Base-by-base conservation (phyloP, 192 early-diverging fungal species). In the Dissophora ornata region DNA sequence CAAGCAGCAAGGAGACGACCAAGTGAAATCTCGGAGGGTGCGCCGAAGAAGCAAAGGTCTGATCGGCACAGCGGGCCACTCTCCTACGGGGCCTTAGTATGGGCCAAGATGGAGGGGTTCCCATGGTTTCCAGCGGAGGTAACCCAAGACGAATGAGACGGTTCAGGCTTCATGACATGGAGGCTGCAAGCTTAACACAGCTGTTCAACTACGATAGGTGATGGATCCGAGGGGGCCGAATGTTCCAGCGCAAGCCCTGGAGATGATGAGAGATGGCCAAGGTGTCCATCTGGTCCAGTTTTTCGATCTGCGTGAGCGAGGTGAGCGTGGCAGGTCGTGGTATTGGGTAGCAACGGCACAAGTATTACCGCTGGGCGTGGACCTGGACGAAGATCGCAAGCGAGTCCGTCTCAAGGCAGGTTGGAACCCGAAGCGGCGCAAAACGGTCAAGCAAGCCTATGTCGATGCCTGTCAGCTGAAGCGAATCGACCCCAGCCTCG, bases 71-170 rank as follows among this genome's bases (percentile, higher is more conserved):
- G 57, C 24, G 36, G 33, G 32, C 53, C 29, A 26, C 47, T 54
- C 21, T 32, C 64, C 1, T 59, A 45, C 29, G 80, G 68, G 11
- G 58, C 61, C 0, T 44, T 87, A 32, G 86, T 87, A 1, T 87
- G 86, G 86, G 86, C 86, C 13, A 82, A 79, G 41, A 82, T 87
- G 47, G 57, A 61, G 49, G 83, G 86, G 8, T 87, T 82, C 54
- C 86, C 86, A n/a, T 71, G 75, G 44, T 82, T 85, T 51, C 86
- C 86, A 42, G 83, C 82, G 42, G 71, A 74, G 54, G 85, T 87
- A 82, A 56, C 36, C 13, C 36, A 38, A 9, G 6, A 13, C 36
- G 13, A 38, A 9, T 38, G 6, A 38, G 36, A n/a, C n/a, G n/a
- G n/a, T n/a, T n/a, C n/a, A n/a, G n/a, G n/a, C n/a, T n/a, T n/a